Percentiles rank a stretch among this genome's conserved stretches.
These are phyloP conservation scores for Kentomonas sorsogonicus DNA, from an alignment of 208 protist genomes.

Conservation along the genomic window DNA sequence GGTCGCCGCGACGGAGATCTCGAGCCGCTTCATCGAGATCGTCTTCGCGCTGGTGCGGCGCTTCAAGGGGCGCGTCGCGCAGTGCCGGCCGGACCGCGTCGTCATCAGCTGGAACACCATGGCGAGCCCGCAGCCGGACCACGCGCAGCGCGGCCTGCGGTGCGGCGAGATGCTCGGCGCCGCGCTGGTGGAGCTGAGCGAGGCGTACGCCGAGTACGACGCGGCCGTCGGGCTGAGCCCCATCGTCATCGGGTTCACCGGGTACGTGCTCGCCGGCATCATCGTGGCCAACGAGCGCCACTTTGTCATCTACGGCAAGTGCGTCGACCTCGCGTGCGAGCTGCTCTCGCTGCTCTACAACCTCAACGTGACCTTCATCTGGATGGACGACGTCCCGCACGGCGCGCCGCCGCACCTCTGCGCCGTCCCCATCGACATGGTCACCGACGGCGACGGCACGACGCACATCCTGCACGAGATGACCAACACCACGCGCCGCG, in stretches of 20 bases:
- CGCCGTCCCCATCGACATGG: not conserved
- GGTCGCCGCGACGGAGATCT: conserved; percentile 17
- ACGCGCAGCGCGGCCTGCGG: conserved; percentile 2
- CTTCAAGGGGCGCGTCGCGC: conserved; percentile 23
- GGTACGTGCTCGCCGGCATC: conserved; percentile 9
- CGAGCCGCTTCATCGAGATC: conserved; percentile 24
- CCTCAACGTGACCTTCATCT: conserved; percentile 1
- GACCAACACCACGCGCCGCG: not conserved
- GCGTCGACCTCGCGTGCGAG: not conserved
- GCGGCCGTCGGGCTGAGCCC: not conserved
- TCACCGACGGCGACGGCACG: not conserved
- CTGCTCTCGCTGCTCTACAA: conserved; percentile 8
- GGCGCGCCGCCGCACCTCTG: not conserved
- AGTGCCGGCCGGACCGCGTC: conserved; percentile 30
- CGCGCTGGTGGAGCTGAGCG: conserved; percentile 6
- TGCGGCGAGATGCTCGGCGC: conserved; percentile 5
- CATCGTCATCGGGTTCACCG: conserved; percentile 9
- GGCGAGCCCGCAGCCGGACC: conserved; percentile 1
- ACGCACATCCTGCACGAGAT: not conserved
- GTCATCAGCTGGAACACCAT: conserved; percentile 40
- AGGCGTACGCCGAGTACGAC: conserved; percentile 5
- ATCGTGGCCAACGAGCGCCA: not conserved
- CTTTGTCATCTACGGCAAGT: conserved; percentile 6
- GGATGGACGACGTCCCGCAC: conserved; percentile 7
- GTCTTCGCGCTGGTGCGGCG: conserved; percentile 19